Evolutionary conservation across 306 rosid genomes (phyloP), one percentile per base, ranked within the genome.

Genomic region (Vachellia pachyceras): DNA sequence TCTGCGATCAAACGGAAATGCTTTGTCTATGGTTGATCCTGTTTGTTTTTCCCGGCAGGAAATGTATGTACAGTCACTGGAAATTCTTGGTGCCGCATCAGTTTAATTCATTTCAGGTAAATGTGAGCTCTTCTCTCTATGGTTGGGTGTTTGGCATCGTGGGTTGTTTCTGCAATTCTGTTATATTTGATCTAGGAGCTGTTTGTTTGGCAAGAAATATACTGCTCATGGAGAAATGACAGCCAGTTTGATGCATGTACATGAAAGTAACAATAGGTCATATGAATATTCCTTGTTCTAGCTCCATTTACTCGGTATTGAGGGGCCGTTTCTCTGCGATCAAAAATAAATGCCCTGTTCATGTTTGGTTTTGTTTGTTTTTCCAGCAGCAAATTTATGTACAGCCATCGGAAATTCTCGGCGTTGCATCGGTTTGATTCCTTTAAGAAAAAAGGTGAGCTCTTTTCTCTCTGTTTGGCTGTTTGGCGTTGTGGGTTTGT

Each of bases 21-120:
- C 45, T 45, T 35, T 75, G 14, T 37, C 75, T 37, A 10, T 42
- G 47, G 60, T 69, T 79, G 55, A 17, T 68, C 69, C 73, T 63
- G 60, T 78, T 12, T 77, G 47, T 61, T 40, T 25, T 54, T 17
- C 41, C 46, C 47, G 12, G 61, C 87, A 77, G 84, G 86, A 80
- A 44, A 49, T 82, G 10, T 79, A 36, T 52, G 75, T 47, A 15
- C 55, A 49, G 72, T 73, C 23, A 46, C 46, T 29, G 47, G 79
- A 65, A 72, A 57, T 68, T 83, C 36, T 82, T 66, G 54, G 72
- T 58, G 52, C 18, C 73, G 79, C 84, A 81, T 80, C 77, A 41
- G 20, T 83, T 85, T 69, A 72, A 75, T 76, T 69, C 76, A 12
- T 82, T 72, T 82, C 72, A 80, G 91, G 95, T 87, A 82, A 79